Conservation (phyloP, 345 rosid species). For the Laguncularia racemosa region DNA sequence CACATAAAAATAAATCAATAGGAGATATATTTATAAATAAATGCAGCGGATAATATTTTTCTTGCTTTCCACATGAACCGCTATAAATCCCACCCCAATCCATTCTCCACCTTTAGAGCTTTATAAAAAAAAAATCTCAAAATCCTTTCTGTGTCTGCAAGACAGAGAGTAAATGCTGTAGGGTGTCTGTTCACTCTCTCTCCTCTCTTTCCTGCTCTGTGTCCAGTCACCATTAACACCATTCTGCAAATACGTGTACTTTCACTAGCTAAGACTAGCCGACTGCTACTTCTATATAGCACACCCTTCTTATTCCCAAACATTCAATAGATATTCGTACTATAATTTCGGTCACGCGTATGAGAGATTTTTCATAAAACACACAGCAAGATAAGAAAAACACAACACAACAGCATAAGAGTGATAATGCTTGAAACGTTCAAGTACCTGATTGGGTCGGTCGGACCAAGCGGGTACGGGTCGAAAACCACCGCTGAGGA, state of each 20-base stretch:
- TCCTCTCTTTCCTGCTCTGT: background rate
- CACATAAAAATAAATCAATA: too few species aligned
- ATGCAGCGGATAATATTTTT: too few species aligned
- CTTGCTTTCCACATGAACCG: too few species aligned
- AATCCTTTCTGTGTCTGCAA: too few species aligned
- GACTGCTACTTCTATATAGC: background rate
- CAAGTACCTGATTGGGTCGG: slow-evolving; percentile 69
- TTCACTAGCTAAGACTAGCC: slow-evolving; percentile 1
- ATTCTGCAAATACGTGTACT: background rate
- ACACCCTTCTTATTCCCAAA: background rate
- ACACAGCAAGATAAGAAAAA: too few species aligned
- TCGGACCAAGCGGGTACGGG: slow-evolving; percentile 77
- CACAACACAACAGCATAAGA: background rate
- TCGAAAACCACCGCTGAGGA: slow-evolving; percentile 87
- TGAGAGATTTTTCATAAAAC: background rate
- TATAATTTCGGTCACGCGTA: too few species aligned
- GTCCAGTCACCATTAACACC: background rate
- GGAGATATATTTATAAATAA: too few species aligned
- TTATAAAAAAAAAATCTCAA: too few species aligned
- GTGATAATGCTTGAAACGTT: slow-evolving; percentile 68
- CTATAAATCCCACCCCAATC: too few species aligned
- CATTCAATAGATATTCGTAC: too few species aligned
- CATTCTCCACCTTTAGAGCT: too few species aligned
- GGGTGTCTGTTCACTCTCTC: background rate
- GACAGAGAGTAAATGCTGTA: too few species aligned